phyloP scores from a whole-genome alignment of 768 basidiomycete genomes.

The Inosperma sp. region DNA sequence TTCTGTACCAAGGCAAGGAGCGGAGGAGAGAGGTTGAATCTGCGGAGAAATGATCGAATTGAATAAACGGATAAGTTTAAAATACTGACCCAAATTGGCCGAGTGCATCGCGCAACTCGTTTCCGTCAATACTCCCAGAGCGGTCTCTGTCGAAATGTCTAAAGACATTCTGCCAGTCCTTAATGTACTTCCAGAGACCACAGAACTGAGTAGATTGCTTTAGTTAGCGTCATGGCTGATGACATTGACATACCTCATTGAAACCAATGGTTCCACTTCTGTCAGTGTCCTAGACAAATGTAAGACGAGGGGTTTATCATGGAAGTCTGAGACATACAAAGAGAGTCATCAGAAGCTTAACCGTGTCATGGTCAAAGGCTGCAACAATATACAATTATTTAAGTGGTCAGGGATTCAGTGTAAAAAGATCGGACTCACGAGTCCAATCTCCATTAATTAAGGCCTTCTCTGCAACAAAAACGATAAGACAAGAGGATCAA shows the following conservation, averaged over 20 bases:
- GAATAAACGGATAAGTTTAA: not conserved
- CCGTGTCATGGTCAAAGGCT: slow-evolving; percentile 85
- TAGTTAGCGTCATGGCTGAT: too few relatives aligned
- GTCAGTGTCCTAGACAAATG: slow-evolving; percentile 50
- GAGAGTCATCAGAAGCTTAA: slow-evolving; percentile 78
- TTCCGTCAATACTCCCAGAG: slow-evolving; percentile 71
- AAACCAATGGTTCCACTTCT: slow-evolving; percentile 76
- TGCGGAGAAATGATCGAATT: slow-evolving; percentile 15
- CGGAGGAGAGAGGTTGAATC: slow-evolving; percentile 64
- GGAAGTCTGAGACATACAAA: slow-evolving; percentile 47
- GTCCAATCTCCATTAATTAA: slow-evolving; percentile 67
- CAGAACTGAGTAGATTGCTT: slow-evolving; percentile 45
- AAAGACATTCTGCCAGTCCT: slow-evolving; percentile 87
- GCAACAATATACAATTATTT: slow-evolving; percentile 1
- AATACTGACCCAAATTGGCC: slow-evolving; percentile 59
- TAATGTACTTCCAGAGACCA: slow-evolving; percentile 81
- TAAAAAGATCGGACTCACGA: slow-evolving; percentile 49
- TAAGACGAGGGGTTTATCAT: not conserved
- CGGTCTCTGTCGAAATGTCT: slow-evolving; percentile 79
- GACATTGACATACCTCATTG: slow-evolving; percentile 73
- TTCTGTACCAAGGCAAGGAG: slow-evolving; percentile 61
- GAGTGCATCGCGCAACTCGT: slow-evolving; percentile 66
- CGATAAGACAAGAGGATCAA: not conserved
- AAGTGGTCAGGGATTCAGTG: slow-evolving; percentile 6
- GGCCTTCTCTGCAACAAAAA: slow-evolving; percentile 35